Evolutionary conservation across 768 basidiomycete species (phyloP), one percentile per base, ranked within the genome.

Genomic region (Calocybe cyanea): DNA sequence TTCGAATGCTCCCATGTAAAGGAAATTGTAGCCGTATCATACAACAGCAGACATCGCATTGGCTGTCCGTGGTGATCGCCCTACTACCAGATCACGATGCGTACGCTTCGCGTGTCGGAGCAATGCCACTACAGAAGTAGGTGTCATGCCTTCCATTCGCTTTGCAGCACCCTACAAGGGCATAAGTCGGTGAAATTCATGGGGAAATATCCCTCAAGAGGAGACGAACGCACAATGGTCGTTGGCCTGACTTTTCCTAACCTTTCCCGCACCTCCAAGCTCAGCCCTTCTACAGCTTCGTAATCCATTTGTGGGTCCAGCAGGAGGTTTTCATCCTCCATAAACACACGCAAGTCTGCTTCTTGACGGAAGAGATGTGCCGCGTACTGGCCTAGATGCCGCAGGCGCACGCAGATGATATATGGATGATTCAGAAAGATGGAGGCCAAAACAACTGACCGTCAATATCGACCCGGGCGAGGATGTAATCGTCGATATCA

Each of bases 101-200:
- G 67, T 72, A 46, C 69, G 59, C 50, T 73, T 76, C 5, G 87
- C 81, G 58, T 88, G 75, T 54, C 75, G 78, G 51, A 93, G 67
- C 19, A 94, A 60, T 32, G 72, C 71, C 10, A 91, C 71, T n/a
- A 87, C 67, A 0, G 81, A 79, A 0, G 83, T 75, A 2, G 92
- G 92, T 2, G 92, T 95, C 78, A 94, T 89, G 7, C 92, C 92
- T 59, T 94, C 92, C 81, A 94, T 92, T 20, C 92, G 72, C 62
- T 92, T 92, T 13, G 87, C 92, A 3, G 87, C 86, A n/a, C 92
- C 92, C 91, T 92, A 45, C 1, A 24, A 25, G 21, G 11, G 25
- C 11, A 6, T 28, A 11, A 28, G 25, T 28, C 25, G 25, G 25
- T 1, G 5, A 9, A 39, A 10, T 13, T 14, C 2, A 24, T 3